Base-by-base conservation (phyloP, 1,284 basidiomycete species). In the Boletus smithii region DNA sequence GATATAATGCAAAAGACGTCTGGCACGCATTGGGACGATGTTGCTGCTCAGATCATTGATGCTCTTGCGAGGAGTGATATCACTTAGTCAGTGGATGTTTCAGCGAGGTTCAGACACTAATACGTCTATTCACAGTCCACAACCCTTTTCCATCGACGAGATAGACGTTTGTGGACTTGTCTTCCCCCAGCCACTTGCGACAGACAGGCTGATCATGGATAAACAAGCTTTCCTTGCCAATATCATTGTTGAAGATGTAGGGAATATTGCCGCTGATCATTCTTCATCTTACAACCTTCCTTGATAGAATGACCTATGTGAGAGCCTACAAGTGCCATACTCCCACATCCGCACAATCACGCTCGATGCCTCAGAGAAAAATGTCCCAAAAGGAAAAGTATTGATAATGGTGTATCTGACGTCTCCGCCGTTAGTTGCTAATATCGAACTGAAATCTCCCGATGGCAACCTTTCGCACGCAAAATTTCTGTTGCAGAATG, bases 201-300 rank as follows among this genome's bases (percentile, higher is more conserved):
- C 66, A 8, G 72, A 74, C 54, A 68, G 73, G 36, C 50, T 84
- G 34, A 77, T 77, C 54, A 61, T 81, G 44, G 82, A 85, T 53
- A 70, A 68, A 29, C 71, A 67, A 38, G 68, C 68, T 8, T 71
- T 85, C 46, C 66, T 79, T 24, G 73, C 69, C 4, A 83, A 81
- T 55, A 66, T 81, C 23, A 43, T 69, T 11, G 40, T 37, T 32
- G 53, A 56, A 32, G 53, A 63, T 42, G 61, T 62, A 46, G 5
- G 61, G 40, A 18, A 38, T 26, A 9, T 42, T 36, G 42, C 32
- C 47, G 10, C n/a, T 14, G 6, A 24, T 23, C 22, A 33, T 27
- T 39, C 8, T 22, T 67, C 61, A 62, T 58, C 31, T 47, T 4
- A 29, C 22, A 18, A 44, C 34, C n/a, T 41, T 54, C 22, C 18